Evolutionary conservation across 257 asterid genomes (phyloP).

Genomic region (Cordia subcordata): DNA sequence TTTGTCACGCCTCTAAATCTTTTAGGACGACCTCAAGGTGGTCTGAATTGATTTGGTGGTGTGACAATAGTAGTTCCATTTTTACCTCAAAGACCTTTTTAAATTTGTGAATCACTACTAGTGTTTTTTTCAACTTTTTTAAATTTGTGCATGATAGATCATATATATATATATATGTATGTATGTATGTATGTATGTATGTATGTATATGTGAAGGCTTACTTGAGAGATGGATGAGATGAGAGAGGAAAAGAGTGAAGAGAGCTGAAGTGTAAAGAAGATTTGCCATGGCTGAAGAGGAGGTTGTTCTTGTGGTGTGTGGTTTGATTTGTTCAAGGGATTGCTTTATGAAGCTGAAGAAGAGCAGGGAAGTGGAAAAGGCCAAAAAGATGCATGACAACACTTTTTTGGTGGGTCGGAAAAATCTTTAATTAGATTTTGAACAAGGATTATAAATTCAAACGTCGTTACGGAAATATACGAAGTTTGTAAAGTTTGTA

Average conservation of each 20-base stretch:
- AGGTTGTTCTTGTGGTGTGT: neutral
- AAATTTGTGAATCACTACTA: too few relatives aligned
- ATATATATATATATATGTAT: too few relatives aligned
- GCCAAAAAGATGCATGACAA: too few relatives aligned
- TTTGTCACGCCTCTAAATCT: too few relatives aligned
- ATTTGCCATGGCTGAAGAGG: conserved; percentile 26
- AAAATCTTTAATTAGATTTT: neutral
- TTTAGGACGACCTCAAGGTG: too few relatives aligned
- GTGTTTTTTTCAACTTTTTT: too few relatives aligned
- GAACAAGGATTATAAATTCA: conserved; percentile 1
- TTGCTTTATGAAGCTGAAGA: conserved; percentile 2
- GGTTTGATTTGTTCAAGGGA: neutral
- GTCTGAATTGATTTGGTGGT: too few relatives aligned
- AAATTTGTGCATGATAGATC: too few relatives aligned
- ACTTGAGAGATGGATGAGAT: conserved; percentile 30
- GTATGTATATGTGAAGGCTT: conserved; percentile 10
- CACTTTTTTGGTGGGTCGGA: conserved; percentile 11
- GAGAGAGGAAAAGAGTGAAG: conserved; percentile 24
- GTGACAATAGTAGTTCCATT: too few relatives aligned
- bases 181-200: too few relatives aligned
- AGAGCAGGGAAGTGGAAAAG: neutral
- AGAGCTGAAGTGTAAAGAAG: conserved; percentile 12
- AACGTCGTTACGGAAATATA: neutral
- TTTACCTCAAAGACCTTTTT: too few relatives aligned
- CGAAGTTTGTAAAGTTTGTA: too few relatives aligned